Conservation (phyloP, 2,329 filamentous ascomycete genomes). For the Fusarium duplospermum region DNA sequence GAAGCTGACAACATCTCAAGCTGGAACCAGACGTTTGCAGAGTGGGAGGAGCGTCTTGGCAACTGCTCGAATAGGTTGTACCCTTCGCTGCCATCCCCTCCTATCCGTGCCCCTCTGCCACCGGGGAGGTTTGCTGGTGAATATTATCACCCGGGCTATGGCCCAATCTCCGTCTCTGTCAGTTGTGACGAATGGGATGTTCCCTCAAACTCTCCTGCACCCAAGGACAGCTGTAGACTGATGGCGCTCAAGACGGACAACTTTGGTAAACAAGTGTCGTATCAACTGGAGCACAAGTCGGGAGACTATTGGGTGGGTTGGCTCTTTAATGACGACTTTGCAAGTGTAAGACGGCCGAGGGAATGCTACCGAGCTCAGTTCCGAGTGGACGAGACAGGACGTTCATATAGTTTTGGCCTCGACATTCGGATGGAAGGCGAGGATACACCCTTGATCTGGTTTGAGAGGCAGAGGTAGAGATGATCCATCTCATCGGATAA, state of each 20-base stretch:
- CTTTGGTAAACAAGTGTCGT: conserved; percentile 33
- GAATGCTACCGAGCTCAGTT: conserved; percentile 26
- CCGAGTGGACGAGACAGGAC: conserved; percentile 3
- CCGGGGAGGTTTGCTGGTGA: conserved; percentile 56
- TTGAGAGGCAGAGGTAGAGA: conserved; percentile 14
- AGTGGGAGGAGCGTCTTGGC: conserved; percentile 7
- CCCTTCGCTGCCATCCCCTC: conserved; percentile 22
- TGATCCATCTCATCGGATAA: conserved; percentile 12
- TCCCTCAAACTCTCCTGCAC: conserved; percentile 20
- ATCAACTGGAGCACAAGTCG: conserved; percentile 34
- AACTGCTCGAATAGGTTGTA: conserved; percentile 34
- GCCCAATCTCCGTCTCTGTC: conserved; percentile 25
- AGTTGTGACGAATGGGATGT: conserved; percentile 25
- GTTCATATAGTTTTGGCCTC: conserved; percentile 6
- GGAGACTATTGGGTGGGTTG: conserved; percentile 38
- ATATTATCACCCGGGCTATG: conserved; percentile 50
- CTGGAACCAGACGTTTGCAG: conserved; percentile 8
- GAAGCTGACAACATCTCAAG: conserved; percentile 8
- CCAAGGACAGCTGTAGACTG: conserved; percentile 25
- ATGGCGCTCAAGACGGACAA: conserved; percentile 24
- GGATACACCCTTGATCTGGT: conserved; percentile 30
- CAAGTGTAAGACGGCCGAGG: conserved; percentile 19
- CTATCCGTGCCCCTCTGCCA: conserved; percentile 51
- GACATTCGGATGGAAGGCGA: conserved; percentile 28
- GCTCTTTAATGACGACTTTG: conserved; percentile 33